These are phyloP conservation scores for Rhodocollybia butyracea DNA, from an alignment of 768 basidiomycete species.

Conservation along the genomic window DNA sequence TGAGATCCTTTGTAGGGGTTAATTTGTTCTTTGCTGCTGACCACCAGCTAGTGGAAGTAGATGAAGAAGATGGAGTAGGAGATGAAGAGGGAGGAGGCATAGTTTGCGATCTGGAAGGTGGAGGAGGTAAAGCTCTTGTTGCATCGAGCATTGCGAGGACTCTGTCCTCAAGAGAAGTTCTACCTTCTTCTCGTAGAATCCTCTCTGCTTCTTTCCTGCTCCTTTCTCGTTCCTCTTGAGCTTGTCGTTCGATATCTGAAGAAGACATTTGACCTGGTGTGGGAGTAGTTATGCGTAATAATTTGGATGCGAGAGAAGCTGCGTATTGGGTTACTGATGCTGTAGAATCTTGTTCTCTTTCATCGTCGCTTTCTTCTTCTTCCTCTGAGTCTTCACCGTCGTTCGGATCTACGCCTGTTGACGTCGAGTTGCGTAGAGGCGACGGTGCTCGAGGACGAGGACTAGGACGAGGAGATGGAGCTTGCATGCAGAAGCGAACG, in stretches of 20 bases:
- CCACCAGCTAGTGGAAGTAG: constrained; percentile 63
- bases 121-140: constrained; percentile 46
- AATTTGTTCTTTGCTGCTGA: constrained; percentile 67
- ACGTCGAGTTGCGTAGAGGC: background rate
- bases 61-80: constrained; percentile 58
- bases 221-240: constrained; percentile 70
- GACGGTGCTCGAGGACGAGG: constrained; percentile 3
- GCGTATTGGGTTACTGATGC: constrained; percentile 75
- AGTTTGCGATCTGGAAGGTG: constrained; percentile 60
- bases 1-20: constrained; percentile 81
- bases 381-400: constrained; percentile 43
- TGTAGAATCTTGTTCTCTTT: constrained; percentile 30
- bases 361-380: constrained; percentile 35
- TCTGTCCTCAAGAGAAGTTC: constrained; percentile 67
- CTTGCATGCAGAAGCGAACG: no score
- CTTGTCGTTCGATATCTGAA: constrained; percentile 73
- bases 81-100: constrained; percentile 17
- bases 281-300: no score
- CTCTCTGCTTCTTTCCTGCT: constrained; percentile 76
- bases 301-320: constrained; percentile 68
- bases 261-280: constrained; percentile 25
- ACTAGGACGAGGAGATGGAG: no score
- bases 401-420: background rate
- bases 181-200: constrained; percentile 63
- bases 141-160: constrained; percentile 71